Evolutionary conservation across 768 basidiomycete species (phyloP), one percentile per base, ranked within the genome.

Genomic region (Gymnopilus junonius): DNA sequence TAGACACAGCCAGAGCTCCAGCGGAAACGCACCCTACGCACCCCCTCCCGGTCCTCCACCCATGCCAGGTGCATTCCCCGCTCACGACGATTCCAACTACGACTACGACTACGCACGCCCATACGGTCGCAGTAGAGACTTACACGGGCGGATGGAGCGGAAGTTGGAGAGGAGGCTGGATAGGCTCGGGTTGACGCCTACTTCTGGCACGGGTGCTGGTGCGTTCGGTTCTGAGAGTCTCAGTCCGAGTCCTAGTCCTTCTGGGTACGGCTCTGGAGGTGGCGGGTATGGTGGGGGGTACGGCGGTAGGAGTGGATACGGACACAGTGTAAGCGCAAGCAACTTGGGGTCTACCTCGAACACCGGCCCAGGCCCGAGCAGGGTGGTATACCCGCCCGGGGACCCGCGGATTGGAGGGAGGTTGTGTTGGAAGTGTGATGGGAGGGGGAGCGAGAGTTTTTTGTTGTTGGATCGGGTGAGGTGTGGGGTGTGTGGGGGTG

Each of bases 371-470:
- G n/a, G n/a, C n/a, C n/a, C n/a, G n/a, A n/a, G n/a, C n/a, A n/a
- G n/a, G n/a, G 23, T 27, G 12, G 45, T 48, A 5, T 48, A 48
- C 14, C 25, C 25, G 11, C 45, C 45, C 7, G 45, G 45, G 4
- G 45, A 48, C 45, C 80, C 88, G 21, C 74, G 91, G 50, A 75
- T 93, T 8, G 92, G 92, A 2, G 92, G 93, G 0, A 67, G 75
- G 45, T 56, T 82, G 66, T 94, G 93, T 72, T 85, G 82, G 84
- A 76, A 81, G 23, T 94, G 92, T 70, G 75, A 78, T 34, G 93
- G 93, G 2, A 71, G 74, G 21, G 92, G 91, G 3, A 75, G 67
- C 35, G 70, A 83, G 34, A 77, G 78, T 25, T 76, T 87, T 55
- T 73, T 91, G 46, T 64, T 91, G 4, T 80, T 91, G 50, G 87